phyloP scores from a whole-genome alignment of 2,329 filamentous ascomycete species.

The Diplodia corticola region DNA sequence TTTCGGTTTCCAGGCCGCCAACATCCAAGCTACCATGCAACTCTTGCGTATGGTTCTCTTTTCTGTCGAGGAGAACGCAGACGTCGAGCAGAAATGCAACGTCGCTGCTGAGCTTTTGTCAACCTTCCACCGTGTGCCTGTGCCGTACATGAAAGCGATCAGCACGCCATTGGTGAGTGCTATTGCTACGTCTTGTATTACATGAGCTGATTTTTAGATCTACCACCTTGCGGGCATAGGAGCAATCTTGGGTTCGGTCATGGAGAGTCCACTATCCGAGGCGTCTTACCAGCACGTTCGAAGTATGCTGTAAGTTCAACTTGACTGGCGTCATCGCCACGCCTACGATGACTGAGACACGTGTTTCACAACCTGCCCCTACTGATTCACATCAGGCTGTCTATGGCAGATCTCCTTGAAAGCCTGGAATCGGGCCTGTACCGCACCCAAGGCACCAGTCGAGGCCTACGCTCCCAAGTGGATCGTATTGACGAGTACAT shows the following conservation, averaged over 20 bases:
- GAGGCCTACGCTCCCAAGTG: constrained; percentile 44
- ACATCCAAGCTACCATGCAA: constrained; percentile 52
- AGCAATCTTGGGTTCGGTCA: constrained; percentile 50
- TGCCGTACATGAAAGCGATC: constrained; percentile 50
- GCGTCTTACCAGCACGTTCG: constrained; percentile 45
- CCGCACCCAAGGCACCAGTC: constrained; percentile 42
- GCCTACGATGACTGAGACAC: not conserved
- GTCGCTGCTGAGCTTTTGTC: constrained; percentile 49
- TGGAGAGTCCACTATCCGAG: constrained; percentile 48
- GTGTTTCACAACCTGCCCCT: not conserved
- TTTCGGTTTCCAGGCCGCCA: constrained; percentile 53
- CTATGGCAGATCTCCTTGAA: constrained; percentile 49
- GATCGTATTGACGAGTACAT: constrained; percentile 49
- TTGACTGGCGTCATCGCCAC: not conserved
- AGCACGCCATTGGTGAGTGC: constrained; percentile 44
- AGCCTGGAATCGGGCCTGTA: constrained; percentile 46
- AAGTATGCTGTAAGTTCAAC: constrained; percentile 38
- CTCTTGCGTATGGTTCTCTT: constrained; percentile 52
- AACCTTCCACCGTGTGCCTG: constrained; percentile 46
- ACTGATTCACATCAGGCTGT: constrained; percentile 19
- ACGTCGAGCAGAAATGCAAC: constrained; percentile 48
- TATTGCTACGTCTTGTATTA: not conserved
- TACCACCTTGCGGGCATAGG: constrained; percentile 54
- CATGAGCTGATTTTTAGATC: constrained; percentile 28
- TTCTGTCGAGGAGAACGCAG: constrained; percentile 36